A percentile compares a stretch with the other conserved stretches of the same genome.
Conservation (phyloP, 1,284 basidiomycete species). For the Inonotus obliquus region DNA sequence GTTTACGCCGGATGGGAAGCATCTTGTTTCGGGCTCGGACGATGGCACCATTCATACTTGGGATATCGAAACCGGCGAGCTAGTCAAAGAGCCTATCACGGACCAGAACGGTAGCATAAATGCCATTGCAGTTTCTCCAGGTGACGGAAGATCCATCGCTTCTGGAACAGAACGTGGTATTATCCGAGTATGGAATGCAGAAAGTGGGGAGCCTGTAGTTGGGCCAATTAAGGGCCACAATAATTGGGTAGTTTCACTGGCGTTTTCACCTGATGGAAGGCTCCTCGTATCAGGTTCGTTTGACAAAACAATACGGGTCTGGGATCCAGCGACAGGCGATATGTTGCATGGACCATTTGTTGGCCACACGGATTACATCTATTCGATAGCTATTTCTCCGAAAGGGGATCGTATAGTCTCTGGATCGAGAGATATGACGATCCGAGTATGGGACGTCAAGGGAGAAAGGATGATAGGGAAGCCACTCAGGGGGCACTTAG, state of each 20-base stretch:
- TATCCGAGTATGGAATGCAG: too few species aligned
- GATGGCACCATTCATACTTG: conserved; percentile 51
- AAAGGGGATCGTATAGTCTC: conserved; percentile 4
- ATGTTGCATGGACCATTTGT: not conserved
- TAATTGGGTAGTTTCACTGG: conserved; percentile 90
- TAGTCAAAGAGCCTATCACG: conserved; percentile 66
- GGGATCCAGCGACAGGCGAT: conserved; percentile 42
- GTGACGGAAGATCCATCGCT: too few species aligned
- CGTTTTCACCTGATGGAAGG: conserved; percentile 72
- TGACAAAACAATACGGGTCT: conserved; percentile 90
- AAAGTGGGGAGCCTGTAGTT: too few species aligned
- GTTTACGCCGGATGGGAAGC: not conserved
- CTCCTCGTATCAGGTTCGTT: conserved; percentile 84
- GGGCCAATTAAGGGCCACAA: conserved; percentile 86
- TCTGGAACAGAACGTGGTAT: too few species aligned
- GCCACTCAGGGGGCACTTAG: not conserved
- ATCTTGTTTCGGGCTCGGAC: not conserved
- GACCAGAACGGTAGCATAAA: too few species aligned
- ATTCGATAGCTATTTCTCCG: conserved; percentile 4
- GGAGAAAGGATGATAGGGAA: not conserved
- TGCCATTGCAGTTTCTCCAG: too few species aligned
- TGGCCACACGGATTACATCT: not conserved
- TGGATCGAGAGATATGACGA: conserved; percentile 11
- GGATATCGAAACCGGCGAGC: conserved; percentile 81
- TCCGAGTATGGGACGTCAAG: conserved; percentile 12